phyloP scores from a whole-genome alignment of 2,329 filamentous ascomycete species.

The Escovopsis sp. region DNA sequence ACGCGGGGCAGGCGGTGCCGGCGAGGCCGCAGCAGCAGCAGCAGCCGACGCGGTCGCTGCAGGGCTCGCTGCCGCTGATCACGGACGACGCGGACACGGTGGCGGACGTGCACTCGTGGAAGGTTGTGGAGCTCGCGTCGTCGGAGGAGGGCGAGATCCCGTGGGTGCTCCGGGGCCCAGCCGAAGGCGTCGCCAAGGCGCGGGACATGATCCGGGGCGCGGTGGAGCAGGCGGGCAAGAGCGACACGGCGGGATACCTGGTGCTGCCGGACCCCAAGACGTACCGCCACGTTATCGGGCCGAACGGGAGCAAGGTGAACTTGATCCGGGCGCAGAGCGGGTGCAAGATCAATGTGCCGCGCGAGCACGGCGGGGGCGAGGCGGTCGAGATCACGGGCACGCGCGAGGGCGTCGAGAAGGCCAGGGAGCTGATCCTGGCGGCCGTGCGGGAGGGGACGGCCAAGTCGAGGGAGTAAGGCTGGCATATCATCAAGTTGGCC shows the following conservation, averaged over 20 bases:
- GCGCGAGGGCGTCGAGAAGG: conserved; percentile 68
- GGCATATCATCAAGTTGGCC: too few relatives aligned
- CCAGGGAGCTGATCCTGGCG: conserved; percentile 76
- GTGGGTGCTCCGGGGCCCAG: conserved; percentile 72
- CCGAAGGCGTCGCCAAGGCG: conserved; percentile 70
- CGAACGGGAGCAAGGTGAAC: conserved; percentile 83
- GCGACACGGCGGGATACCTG: conserved; percentile 67
- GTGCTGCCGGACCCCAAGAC: conserved; percentile 78
- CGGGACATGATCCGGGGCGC: conserved; percentile 59
- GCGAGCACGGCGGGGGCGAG: conserved; percentile 58
- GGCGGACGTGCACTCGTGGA: conserved; percentile 67
- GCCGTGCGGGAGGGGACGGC: conserved; percentile 52
- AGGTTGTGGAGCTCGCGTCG: conserved; percentile 46
- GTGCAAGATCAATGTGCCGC: conserved; percentile 86
- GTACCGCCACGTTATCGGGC: conserved; percentile 82
- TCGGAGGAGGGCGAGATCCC: conserved; percentile 60
- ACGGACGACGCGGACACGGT: conserved; percentile 62
- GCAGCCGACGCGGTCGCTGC: conserved; percentile 34
- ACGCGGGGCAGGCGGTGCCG: conserved; percentile 61
- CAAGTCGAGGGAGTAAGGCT: conserved; percentile 20
- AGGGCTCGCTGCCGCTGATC: conserved; percentile 67
- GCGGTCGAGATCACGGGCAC: conserved; percentile 81
- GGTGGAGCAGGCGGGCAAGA: conserved; percentile 55
- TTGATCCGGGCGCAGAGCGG: conserved; percentile 81
- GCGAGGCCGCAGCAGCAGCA: too few relatives aligned